Evolutionary conservation across 345 rosid species (phyloP).

Genomic region (Raphanus raphanistrum): DNA sequence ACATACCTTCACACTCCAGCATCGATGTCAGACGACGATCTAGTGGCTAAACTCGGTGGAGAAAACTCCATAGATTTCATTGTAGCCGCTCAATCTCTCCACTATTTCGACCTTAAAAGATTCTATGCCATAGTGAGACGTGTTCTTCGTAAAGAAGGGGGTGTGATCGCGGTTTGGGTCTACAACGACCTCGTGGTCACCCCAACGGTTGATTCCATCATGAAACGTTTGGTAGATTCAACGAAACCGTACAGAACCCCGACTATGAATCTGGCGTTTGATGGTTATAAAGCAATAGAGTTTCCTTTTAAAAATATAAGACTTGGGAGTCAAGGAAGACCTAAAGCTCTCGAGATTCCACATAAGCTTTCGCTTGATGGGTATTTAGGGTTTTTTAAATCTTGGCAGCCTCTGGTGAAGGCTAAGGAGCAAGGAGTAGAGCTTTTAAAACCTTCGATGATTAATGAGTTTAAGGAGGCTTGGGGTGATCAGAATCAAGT

Average conservation of each 20-base stretch:
- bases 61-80: constrained; percentile 44
- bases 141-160: constrained; percentile 53
- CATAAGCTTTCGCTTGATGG: constrained; percentile 1
- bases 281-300: not conserved
- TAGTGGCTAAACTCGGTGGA: constrained; percentile 32
- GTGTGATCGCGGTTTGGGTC: constrained; percentile 26
- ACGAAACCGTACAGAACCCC: not conserved
- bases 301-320: not conserved
- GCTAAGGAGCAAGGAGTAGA: not conserved
- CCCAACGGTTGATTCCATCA: not conserved
- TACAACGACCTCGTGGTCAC: not conserved
- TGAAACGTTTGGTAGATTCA: not conserved
- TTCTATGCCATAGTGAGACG: constrained; percentile 54
- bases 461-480: not conserved
- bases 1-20: constrained; percentile 34
- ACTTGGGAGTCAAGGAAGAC: not conserved
- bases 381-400: not conserved
- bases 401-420: not conserved
- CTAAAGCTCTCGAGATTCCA: not conserved
- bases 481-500: not conserved
- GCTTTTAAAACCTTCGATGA: not conserved
- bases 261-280: not conserved
- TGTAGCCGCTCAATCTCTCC: constrained; percentile 52
- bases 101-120: constrained; percentile 57
- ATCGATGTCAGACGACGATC: constrained; percentile 33